Percentiles rank a stretch among this genome's conserved stretches.
Evolutionary conservation across 345 rosid species (phyloP).

Genomic region (Linum trigynum): DNA sequence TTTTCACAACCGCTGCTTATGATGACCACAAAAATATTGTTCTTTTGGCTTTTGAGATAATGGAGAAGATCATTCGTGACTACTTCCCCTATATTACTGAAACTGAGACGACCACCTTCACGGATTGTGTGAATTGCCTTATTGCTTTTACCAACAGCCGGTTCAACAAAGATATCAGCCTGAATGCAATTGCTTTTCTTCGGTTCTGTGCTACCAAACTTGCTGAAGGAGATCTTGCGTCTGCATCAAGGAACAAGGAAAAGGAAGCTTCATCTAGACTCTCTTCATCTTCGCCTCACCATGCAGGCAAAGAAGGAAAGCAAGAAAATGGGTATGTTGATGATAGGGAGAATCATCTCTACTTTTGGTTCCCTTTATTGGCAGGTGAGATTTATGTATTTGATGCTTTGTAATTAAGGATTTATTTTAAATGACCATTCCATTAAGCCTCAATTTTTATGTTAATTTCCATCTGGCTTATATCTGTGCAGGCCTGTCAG

Average conservation of each 20-base stretch:
- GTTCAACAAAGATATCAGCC: constrained; percentile 87
- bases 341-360: constrained; percentile 68
- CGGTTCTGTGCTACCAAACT: constrained; percentile 93
- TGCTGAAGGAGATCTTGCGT: constrained; percentile 86
- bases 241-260: constrained; percentile 53
- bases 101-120: constrained; percentile 96
- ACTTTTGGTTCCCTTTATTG: constrained; percentile 93
- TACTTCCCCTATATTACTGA: constrained; percentile 96
- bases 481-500: constrained; percentile 70
- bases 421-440: not conserved
- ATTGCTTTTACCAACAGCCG: constrained; percentile 95
- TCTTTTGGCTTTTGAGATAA: constrained; percentile 85
- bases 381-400: constrained; percentile 47
- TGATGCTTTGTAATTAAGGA: not conserved
- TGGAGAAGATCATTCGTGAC: constrained; percentile 90
- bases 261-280: constrained; percentile 47
- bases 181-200: constrained; percentile 86
- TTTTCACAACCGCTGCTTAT: constrained; percentile 96
- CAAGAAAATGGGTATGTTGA: constrained; percentile 54
- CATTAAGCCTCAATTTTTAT: not conserved
- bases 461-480: not conserved
- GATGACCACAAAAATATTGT: constrained; percentile 98
- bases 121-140: constrained; percentile 95
- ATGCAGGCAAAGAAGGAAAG: constrained; percentile 40
- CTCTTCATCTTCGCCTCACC: constrained; percentile 41